Evolutionary conservation across 768 basidiomycete species (phyloP), one percentile per base, ranked within the genome.

Genomic region (Mycena rebaudengoi): DNA sequence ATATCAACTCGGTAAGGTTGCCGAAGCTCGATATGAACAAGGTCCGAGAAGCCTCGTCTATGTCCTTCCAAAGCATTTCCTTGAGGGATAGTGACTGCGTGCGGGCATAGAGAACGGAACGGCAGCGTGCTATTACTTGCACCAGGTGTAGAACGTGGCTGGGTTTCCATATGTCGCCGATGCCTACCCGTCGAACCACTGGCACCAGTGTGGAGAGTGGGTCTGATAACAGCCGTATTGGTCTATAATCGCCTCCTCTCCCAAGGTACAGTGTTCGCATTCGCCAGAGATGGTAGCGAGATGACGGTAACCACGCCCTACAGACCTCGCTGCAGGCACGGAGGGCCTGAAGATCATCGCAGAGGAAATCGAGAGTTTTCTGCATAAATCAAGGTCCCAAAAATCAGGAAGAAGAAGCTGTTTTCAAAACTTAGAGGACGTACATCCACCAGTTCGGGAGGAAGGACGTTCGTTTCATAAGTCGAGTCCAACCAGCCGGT

Each of bases 141-240:
- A 46, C 37, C 14, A 57, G 55, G 16, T 21, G 16, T 16, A 29
- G 33, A 18, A 57, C 16, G 43, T 37, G 43, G 16, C 30, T 20
- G 16, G 44, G 43, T 18, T 46, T 20, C 3, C 32, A 6, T 35
- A 57, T 23, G 21, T 41, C 21, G 10, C 55, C 55, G 14, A 57
- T 25, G 20, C 43, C 44, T 5, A 57, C 44, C 1, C 32, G 20
- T 26, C 44, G 55, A 45, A 57, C 32, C 4, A 33, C 55, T 13
- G 55, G 55, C 20, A 44, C 55, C 23, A 57, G 55, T 18, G 55
- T 57, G 23, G 55, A 57, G 8, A 57, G 55, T n/a, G 43, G 43
- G 14, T 57, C 11, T 30, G 55, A 57, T 11, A 57, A 13, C 23
- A 57, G 55, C 6, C 25, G 32, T 13, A 57, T 33, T 33, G 14